Conservation (phyloP, 306 rosid genomes). For the Hippophae rhamnoides region DNA sequence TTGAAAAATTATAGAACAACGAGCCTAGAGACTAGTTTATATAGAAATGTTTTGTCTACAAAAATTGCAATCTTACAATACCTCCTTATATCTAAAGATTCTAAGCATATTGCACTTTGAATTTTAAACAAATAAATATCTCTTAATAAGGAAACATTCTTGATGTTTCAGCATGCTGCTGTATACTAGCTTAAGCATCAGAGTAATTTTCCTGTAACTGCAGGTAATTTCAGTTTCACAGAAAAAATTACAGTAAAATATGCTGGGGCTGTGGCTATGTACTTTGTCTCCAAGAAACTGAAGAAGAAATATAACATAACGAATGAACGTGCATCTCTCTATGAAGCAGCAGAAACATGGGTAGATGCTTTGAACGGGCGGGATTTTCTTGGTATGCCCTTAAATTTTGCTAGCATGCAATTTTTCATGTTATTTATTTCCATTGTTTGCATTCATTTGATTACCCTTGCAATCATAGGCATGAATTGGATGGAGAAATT, state of each 20-base stretch:
- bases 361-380: conserved; percentile 79
- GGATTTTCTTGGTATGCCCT: conserved; percentile 71
- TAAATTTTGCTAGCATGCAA: conserved; percentile 7
- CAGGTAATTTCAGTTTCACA: conserved; percentile 75
- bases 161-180: neutral
- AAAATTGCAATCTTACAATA: too few relatives aligned
- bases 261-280: conserved; percentile 98
- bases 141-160: too few relatives aligned
- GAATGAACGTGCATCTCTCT: conserved; percentile 85
- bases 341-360: conserved; percentile 98
- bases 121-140: too few relatives aligned
- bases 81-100: too few relatives aligned
- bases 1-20: too few relatives aligned
- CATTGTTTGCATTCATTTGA: neutral
- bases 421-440: neutral
- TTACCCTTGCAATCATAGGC: neutral
- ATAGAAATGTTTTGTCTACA: too few relatives aligned
- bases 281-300: conserved; percentile 83
- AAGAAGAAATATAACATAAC: conserved; percentile 93
- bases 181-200: conserved; percentile 9
- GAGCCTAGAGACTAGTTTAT: too few relatives aligned
- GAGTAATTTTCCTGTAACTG: conserved; percentile 6
- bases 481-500: too few relatives aligned
- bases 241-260: conserved; percentile 77
- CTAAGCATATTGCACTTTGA: too few relatives aligned